Conservation (phyloP, 176 grass and related monocot genomes). For the Luzula sylvatica region DNA sequence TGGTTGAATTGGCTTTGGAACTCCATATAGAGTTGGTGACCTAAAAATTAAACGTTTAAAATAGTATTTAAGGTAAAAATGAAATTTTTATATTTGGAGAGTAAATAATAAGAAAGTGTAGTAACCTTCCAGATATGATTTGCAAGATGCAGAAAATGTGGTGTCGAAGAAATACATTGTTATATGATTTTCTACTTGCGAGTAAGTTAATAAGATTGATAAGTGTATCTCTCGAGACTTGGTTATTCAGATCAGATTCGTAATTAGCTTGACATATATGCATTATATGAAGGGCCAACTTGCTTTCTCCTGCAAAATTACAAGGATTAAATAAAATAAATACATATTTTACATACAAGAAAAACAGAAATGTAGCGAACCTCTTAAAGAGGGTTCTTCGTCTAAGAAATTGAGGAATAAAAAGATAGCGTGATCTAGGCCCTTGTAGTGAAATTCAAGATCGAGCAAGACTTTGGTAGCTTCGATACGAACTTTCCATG, state of each 20-base stretch:
- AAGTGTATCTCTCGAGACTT: constrained; percentile 49
- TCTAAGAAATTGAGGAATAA: constrained; percentile 87
- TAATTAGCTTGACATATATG: constrained; percentile 62
- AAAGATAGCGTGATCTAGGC: constrained; percentile 60
- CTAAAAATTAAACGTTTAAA: constrained; percentile 29
- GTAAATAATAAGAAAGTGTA: constrained; percentile 11
- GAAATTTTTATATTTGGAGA: not conserved
- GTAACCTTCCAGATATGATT: constrained; percentile 81
- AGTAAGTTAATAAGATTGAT: constrained; percentile 60
- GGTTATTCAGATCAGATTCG: constrained; percentile 34
- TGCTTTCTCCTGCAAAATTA: constrained; percentile 56
- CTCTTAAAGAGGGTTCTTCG: constrained; percentile 77
- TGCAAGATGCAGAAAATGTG: constrained; percentile 96
- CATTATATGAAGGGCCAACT: constrained; percentile 71
- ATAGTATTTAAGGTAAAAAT: too few species aligned
- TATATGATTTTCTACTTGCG: constrained; percentile 65
- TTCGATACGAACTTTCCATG: constrained; percentile 91
- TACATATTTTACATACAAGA: too few species aligned
- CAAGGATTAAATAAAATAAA: constrained; percentile 26
- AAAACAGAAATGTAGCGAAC: constrained; percentile 21
- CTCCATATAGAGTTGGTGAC: constrained; percentile 66
- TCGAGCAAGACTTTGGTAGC: constrained; percentile 84
- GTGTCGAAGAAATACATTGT: constrained; percentile 86
- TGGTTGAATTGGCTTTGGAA: constrained; percentile 40
- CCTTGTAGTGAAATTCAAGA: constrained; percentile 75